Conservation (phyloP, 2,329 filamentous ascomycete species). For the Neonectria hederae region DNA sequence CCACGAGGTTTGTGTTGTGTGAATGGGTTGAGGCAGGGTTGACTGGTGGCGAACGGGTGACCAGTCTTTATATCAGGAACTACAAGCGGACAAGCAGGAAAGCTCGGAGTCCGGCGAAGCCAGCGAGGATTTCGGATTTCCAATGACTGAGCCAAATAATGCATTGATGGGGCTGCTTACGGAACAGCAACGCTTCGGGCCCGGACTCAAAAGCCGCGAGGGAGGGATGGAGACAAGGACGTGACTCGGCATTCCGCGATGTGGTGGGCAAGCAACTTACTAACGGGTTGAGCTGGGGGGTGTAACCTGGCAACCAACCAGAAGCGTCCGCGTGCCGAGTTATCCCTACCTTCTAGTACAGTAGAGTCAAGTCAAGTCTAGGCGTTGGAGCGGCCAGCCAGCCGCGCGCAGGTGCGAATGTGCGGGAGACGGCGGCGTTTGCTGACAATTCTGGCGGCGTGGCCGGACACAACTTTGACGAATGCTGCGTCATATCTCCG, state of each 20-base stretch:
- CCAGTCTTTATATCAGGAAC: constrained; percentile 18
- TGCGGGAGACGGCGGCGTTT: constrained; percentile 3
- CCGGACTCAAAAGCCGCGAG: constrained; percentile 13
- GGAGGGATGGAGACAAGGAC: constrained; percentile 8
- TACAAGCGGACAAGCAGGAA: not conserved
- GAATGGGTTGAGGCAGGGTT: not conserved
- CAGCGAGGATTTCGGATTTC: constrained; percentile 11
- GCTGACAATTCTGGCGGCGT: constrained; percentile 21
- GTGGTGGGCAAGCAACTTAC: no score
- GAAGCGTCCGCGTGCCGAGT: constrained; percentile 19
- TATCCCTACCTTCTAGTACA: no score
- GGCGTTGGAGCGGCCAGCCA: not conserved
- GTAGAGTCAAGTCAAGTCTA: not conserved
- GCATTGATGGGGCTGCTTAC: constrained; percentile 8
- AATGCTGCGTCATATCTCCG: constrained; percentile 19
- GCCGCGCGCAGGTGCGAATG: constrained; percentile 3
- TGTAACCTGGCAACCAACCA: no score
- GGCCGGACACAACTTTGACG: constrained; percentile 9
- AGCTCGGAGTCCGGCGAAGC: constrained; percentile 5
- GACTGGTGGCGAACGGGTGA: constrained; percentile 10
- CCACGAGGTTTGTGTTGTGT: not conserved
- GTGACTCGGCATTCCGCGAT: constrained; percentile 23
- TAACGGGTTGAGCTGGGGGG: no score
- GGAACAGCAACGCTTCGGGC: constrained; percentile 13
- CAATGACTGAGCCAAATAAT: constrained; percentile 3